These are phyloP conservation scores for Boletus coccyginus DNA, from an alignment of 768 basidiomycete species.

Conservation along the genomic window DNA sequence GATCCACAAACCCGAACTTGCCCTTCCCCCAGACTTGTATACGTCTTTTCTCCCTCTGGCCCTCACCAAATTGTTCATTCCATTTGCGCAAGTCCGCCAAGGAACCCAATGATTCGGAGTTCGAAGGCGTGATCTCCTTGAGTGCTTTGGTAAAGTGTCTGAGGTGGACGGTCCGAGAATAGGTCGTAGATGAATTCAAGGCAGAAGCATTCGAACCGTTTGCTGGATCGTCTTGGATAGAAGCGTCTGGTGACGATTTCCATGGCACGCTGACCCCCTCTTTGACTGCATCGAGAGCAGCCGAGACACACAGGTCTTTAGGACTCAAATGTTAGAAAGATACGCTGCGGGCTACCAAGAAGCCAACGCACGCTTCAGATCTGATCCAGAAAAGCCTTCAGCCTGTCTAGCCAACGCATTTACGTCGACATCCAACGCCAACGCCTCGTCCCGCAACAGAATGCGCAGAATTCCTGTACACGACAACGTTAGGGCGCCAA, in stretches of 20 bases:
- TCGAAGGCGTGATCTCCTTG: slow-evolving; percentile 86
- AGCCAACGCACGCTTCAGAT: slow-evolving; percentile 77
- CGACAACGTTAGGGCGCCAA: slow-evolving; percentile 2
- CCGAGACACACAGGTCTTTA: slow-evolving; percentile 87
- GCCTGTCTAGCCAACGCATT: slow-evolving; percentile 64
- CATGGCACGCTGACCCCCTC: slow-evolving; percentile 82
- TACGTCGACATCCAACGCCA: slow-evolving; percentile 64
- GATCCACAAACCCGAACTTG: slow-evolving; percentile 78
- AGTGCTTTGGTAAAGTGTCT: slow-evolving; percentile 83
- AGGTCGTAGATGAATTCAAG: slow-evolving; percentile 7
- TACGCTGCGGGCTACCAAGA: not conserved
- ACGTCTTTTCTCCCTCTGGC: slow-evolving; percentile 59
- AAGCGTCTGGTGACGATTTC: slow-evolving; percentile 32
- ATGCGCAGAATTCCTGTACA: slow-evolving; percentile 81
- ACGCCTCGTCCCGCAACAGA: slow-evolving; percentile 73
- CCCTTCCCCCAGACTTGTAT: slow-evolving; percentile 85
- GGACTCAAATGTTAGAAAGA: slow-evolving; percentile 5
- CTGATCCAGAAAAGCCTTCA: slow-evolving; percentile 89
- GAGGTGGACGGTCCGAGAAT: slow-evolving; percentile 42
- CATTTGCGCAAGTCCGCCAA: slow-evolving; percentile 77
- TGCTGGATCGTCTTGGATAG: not conserved
- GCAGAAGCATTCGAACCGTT: slow-evolving; percentile 3
- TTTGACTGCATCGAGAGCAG: slow-evolving; percentile 89
- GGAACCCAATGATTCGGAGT: slow-evolving; percentile 76
- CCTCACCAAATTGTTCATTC: slow-evolving; percentile 95